Evolutionary conservation across 306 rosid genomes (phyloP), one percentile per base, ranked within the genome.

Genomic region (Lotus japonicus): DNA sequence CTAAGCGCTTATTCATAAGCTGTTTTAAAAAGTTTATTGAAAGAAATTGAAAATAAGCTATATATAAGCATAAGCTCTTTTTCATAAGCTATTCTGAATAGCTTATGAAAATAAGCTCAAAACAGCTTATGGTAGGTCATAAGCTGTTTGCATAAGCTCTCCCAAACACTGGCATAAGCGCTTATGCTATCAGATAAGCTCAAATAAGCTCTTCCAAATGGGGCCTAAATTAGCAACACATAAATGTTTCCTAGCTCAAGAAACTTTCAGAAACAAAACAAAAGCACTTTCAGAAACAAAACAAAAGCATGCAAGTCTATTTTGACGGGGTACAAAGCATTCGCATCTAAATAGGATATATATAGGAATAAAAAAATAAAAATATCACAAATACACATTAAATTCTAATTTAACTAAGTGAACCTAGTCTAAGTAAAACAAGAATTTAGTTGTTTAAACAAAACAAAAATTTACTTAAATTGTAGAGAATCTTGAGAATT

Each of bases 401-500:
- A 42, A 26, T 28, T 53, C 44, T 68, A 31, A 18, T 31, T 60
- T 48, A 14, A 21, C 67, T 5, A 19, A 35, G 53, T 18, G 71
- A 31, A 31, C 7, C 36, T 31, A 31, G 36, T 31, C 7, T 31
- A 7, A 31, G 36, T 31, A 31, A 61, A 36, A 78, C 70, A 72
- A 17, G 7, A 9, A 18, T 42, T 55, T 50, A 13, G 15, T 56
- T 57, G 31, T 64, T 46, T 48, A 54, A n/a, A n/a, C n/a, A n/a
- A 16, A 70, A 13, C 31, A 58, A 3, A 71, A 57, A 39, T 21
- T 21, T 9, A 5, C 44, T 64, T 4, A 57, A 64, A 36, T 45
- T 58, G 26, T 58, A 57, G 59, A 70, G 21, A 55, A 68, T 51
- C 51, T 38, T 21, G 44, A 53, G 53, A 14, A 19, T 64, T 71